Percentiles rank a stretch among this genome's conserved stretches.
Conservation (phyloP, 129 eudicot species). For the Chrysanthemum lavandulifolium region DNA sequence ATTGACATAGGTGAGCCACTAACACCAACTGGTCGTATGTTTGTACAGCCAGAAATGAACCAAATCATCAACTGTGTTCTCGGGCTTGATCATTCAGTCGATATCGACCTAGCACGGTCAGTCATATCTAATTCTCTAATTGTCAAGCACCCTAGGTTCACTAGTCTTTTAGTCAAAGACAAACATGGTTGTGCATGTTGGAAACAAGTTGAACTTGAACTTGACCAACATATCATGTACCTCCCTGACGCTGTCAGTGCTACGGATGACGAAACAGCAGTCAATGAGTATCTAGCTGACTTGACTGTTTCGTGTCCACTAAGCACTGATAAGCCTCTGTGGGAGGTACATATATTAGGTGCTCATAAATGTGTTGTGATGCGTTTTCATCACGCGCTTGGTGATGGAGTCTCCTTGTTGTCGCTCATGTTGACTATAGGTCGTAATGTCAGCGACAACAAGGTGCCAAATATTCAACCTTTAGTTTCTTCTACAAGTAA, state of each 20-base stretch:
- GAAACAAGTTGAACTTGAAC: constrained; percentile 42
- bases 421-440: constrained; percentile 62
- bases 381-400: constrained; percentile 93
- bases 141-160: constrained; percentile 65
- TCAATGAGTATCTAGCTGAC: constrained; percentile 69
- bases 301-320: constrained; percentile 67
- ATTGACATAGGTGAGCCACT: constrained; percentile 50
- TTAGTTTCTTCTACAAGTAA: neutral
- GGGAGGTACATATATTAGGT: constrained; percentile 73
- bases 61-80: constrained; percentile 59
- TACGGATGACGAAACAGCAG: constrained; percentile 32
- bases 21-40: constrained; percentile 69
- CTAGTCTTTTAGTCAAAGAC: constrained; percentile 50
- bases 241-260: constrained; percentile 26
- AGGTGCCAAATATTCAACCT: constrained; percentile 30
- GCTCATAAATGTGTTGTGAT: constrained; percentile 64
- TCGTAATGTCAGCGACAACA: constrained; percentile 38
- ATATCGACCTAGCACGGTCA: constrained; percentile 27
- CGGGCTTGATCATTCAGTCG: constrained; percentile 39
- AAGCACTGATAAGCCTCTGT: constrained; percentile 61
- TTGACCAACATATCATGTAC: constrained; percentile 57
- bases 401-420: constrained; percentile 83
- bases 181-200: constrained; percentile 43
- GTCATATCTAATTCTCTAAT: constrained; percentile 46
- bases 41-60: constrained; percentile 47